Conservation (phyloP, 1,284 basidiomycete species). For the Sphaerobolus stellatus region DNA sequence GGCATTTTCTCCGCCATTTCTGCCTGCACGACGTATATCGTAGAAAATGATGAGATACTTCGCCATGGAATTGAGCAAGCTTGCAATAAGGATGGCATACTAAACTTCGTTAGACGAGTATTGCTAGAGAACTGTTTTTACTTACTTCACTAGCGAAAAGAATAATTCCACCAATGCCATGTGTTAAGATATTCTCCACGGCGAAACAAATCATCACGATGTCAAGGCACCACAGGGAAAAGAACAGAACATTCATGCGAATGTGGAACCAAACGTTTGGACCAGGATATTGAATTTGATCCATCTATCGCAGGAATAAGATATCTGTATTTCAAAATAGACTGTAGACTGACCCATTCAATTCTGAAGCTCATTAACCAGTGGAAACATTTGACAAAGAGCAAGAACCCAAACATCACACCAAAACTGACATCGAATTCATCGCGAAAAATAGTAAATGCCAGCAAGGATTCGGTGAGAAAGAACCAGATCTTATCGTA, state of each 20-base stretch:
- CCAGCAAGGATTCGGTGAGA: constrained; percentile 92
- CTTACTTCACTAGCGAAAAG: constrained; percentile 92
- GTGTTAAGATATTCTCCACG: constrained; percentile 72
- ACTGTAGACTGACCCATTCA: constrained; percentile 78
- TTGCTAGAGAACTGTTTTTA: too few relatives aligned
- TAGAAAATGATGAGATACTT: constrained; percentile 86
- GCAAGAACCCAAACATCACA: constrained; percentile 87
- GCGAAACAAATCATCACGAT: constrained; percentile 73
- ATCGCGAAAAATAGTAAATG: constrained; percentile 95
- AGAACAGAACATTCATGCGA: constrained; percentile 73
- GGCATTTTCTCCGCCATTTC: constrained; percentile 79
- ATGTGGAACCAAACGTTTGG: constrained; percentile 82
- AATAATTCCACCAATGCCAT: constrained; percentile 87
- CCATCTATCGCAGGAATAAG: constrained; percentile 68
- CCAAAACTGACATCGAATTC: constrained; percentile 92
- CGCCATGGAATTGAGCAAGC: constrained; percentile 72
- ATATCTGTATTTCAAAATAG: constrained; percentile 1
- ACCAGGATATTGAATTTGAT: constrained; percentile 88
- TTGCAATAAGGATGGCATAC: constrained; percentile 91
- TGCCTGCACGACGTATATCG: constrained; percentile 76
- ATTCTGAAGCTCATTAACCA: constrained; percentile 95
- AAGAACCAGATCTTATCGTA: constrained; percentile 98
- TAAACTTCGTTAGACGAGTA: too few relatives aligned
- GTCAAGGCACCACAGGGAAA: constrained; percentile 70
- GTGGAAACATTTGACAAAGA: constrained; percentile 97